Conservation (phyloP, 73 alveolate species). For the Paramecium octaurelia region DNA sequence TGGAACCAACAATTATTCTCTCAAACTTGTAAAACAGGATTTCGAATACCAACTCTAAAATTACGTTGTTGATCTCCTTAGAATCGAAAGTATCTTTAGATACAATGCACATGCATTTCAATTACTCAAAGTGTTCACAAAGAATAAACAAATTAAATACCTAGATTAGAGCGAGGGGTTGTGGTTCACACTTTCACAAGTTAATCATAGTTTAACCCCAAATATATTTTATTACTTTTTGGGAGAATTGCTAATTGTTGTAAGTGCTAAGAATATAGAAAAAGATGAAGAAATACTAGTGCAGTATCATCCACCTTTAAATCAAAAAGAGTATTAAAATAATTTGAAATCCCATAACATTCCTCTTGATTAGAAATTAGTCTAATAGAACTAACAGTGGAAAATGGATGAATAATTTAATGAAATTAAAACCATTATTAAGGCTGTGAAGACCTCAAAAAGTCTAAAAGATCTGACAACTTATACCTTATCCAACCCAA, state of each 20-base stretch:
- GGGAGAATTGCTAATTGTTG: background rate
- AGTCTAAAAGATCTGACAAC: background rate
- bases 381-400: background rate
- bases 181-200: background rate
- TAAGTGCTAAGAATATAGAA: background rate
- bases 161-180: conserved; percentile 18
- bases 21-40: background rate
- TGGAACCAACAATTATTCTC: background rate
- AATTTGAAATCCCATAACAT: background rate
- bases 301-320: conserved; percentile 19
- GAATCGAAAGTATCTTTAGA: background rate
- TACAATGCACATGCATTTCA: conserved; percentile 19
- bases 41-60: background rate
- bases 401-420: background rate
- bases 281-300: conserved; percentile 18
- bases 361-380: background rate
- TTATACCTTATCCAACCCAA: background rate
- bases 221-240: conserved; percentile 11
- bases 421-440: background rate
- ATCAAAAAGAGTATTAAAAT: background rate
- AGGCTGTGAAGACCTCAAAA: background rate
- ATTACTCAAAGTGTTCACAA: background rate
- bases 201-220: conserved; percentile 33
- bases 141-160: background rate
- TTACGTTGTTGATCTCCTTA: background rate